A percentile compares a stretch with the other conserved stretches of the same genome.
phyloP scores from a whole-genome alignment of 495 filamentous ascomycete species.

The Usnea hakonensis region DNA sequence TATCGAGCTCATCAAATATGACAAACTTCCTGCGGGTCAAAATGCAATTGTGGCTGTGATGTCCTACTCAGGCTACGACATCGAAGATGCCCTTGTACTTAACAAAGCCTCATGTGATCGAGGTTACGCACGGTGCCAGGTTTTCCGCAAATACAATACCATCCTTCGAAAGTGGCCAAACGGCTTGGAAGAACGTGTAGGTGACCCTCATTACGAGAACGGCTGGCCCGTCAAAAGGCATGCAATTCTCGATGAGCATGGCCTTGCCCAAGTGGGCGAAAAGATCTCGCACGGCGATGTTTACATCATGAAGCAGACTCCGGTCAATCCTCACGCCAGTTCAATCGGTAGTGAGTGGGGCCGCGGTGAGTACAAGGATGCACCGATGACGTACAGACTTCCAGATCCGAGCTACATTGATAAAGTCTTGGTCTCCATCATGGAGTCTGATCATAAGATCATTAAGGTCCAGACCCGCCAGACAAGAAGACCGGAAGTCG shows the following conservation, averaged over 20 bases:
- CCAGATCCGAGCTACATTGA: conserved; percentile 83
- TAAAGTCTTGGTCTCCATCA: conserved; percentile 83
- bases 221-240: conserved; percentile 64
- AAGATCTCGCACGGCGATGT: conserved; percentile 65
- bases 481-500: conserved; percentile 86
- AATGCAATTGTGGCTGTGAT: conserved; percentile 97
- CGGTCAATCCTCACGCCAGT: conserved; percentile 59
- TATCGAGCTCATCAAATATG: conserved; percentile 94
- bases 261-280: conserved; percentile 75
- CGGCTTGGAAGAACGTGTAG: conserved; percentile 65
- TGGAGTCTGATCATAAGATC: conserved; percentile 69
- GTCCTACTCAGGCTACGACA: conserved; percentile 99
- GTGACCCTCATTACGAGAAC: conserved; percentile 47
- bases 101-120: conserved; percentile 93
- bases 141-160: conserved; percentile 79
- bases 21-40: conserved; percentile 93
- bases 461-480: conserved; percentile 91
- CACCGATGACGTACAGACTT: conserved; percentile 72
- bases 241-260: conserved; percentile 65
- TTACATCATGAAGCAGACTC: conserved; percentile 80
- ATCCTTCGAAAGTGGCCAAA: conserved; percentile 76
- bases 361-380: conserved; percentile 52
- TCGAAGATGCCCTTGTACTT: conserved; percentile 93
- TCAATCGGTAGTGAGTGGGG: conserved; percentile 58
- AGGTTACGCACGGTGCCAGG: conserved; percentile 92